Percentiles rank a stretch among this genome's conserved stretches.
Evolutionary conservation across 2,329 filamentous ascomycete genomes (phyloP).

Genomic region (Trichoderma sp.): DNA sequence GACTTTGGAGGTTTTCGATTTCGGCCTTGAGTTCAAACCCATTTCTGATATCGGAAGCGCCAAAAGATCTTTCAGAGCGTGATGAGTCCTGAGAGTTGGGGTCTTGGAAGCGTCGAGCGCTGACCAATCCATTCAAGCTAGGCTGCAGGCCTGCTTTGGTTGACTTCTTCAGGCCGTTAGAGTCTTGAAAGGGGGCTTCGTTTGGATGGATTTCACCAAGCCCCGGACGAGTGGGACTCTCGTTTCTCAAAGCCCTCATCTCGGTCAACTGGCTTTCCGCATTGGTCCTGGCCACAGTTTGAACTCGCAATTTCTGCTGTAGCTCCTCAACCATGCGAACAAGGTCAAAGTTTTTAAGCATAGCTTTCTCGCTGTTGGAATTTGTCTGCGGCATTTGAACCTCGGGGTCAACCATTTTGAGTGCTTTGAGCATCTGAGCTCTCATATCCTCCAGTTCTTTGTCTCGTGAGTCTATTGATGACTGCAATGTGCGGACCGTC

Average conservation of each 20-base stretch:
- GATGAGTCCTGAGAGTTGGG: slow-evolving; percentile 69
- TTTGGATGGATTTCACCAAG: slow-evolving; percentile 88
- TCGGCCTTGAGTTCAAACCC: slow-evolving; percentile 90
- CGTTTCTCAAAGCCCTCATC: slow-evolving; percentile 68
- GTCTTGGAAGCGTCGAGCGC: slow-evolving; percentile 70
- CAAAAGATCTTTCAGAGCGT: slow-evolving; percentile 78
- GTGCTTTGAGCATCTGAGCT: slow-evolving; percentile 75
- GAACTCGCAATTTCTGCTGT: slow-evolving; percentile 84
- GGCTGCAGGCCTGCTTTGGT: slow-evolving; percentile 56
- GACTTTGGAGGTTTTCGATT: slow-evolving; percentile 88
- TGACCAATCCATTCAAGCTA: slow-evolving; percentile 75
- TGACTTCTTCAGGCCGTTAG: slow-evolving; percentile 67
- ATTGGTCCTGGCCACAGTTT: slow-evolving; percentile 76
- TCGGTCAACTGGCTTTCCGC: slow-evolving; percentile 83
- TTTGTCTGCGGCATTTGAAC: slow-evolving; percentile 63
- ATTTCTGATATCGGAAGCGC: slow-evolving; percentile 81
- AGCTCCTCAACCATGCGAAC: slow-evolving; percentile 83
- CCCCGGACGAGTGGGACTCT: slow-evolving; percentile 70
- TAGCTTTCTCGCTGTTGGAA: slow-evolving; percentile 62
- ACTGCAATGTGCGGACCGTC: slow-evolving; percentile 79
- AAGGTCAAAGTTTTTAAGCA: slow-evolving; percentile 77
- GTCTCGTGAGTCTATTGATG: slow-evolving; percentile 75
- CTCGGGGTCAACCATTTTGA: slow-evolving; percentile 84
- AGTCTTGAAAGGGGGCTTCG: slow-evolving; percentile 72
- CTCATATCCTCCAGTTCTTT: slow-evolving; percentile 80